Conservation (phyloP, 2,329 filamentous ascomycete species). For the Metarhizium brunneum region DNA sequence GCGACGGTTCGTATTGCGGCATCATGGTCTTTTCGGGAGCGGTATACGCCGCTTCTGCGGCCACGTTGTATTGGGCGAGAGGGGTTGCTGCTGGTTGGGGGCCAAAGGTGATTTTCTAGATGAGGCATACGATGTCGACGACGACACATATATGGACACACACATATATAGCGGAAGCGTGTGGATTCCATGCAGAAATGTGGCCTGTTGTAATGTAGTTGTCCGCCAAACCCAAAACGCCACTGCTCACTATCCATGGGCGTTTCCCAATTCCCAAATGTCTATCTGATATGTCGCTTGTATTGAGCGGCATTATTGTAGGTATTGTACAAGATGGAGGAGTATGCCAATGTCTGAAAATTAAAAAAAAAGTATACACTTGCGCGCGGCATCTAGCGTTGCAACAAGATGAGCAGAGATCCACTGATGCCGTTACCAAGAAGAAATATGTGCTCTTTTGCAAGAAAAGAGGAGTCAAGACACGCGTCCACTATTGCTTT, state of each 20-base stretch:
- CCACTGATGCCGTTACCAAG: neutral
- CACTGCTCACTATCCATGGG: neutral
- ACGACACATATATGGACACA: neutral
- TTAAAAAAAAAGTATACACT: neutral
- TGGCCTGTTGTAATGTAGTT: neutral
- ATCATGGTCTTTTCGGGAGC: constrained; percentile 8
- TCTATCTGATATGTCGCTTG: neutral
- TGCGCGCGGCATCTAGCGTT: neutral
- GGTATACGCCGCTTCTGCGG: constrained; percentile 5
- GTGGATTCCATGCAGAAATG: neutral
- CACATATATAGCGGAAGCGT: neutral
- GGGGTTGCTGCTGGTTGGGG: constrained; percentile 7
- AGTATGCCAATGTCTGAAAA: neutral
- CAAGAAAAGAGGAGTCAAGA: neutral
- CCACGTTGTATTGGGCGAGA: constrained; percentile 4
- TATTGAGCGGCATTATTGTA: neutral
- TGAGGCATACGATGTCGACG: neutral
- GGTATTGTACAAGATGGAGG: neutral
- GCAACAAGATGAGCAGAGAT: neutral
- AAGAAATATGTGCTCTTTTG: neutral
- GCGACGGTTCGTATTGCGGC: constrained; percentile 2
- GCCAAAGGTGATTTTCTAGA: constrained; percentile 4
- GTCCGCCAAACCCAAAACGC: neutral
- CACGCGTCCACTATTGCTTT: neutral
- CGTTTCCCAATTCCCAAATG: neutral